Evolutionary conservation across 495 filamentous ascomycete species (phyloP).

Genomic region (Penicillium atrosanguineum): DNA sequence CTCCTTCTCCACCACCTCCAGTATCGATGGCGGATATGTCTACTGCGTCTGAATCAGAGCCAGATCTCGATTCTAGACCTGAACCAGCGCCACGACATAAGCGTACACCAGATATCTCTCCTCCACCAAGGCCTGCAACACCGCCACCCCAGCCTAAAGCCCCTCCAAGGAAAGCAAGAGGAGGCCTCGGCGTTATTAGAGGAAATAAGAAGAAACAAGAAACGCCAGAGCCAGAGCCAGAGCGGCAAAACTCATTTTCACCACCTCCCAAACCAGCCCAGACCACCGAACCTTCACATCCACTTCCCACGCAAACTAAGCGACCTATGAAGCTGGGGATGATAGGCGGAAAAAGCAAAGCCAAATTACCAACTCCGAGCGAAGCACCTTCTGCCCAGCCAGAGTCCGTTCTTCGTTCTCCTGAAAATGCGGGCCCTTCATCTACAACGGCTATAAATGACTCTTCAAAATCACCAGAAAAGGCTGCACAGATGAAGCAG

Average conservation of each 20-base stretch:
- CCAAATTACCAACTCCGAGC: constrained; percentile 1
- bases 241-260: constrained; percentile 1
- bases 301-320: constrained; percentile 21
- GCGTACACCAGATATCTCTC: constrained; percentile 3
- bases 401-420: neutral
- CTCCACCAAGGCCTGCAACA: constrained; percentile 4
- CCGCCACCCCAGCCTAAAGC: constrained; percentile 4
- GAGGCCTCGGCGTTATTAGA: constrained; percentile 36
- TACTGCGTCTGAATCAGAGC: constrained; percentile 21
- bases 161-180: constrained; percentile 20
- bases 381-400: constrained; percentile 2
- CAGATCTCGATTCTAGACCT: constrained; percentile 8
- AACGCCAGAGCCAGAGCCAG: neutral
- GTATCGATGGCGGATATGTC: constrained; percentile 7
- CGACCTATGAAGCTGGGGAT: constrained; percentile 31
- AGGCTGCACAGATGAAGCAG: neutral
- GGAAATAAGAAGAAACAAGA: constrained; percentile 32
- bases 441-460: neutral
- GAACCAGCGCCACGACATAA: constrained; percentile 5
- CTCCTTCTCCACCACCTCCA: constrained; percentile 1
- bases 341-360: constrained; percentile 34
- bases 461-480: neutral
- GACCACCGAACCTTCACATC: neutral
- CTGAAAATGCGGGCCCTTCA: neutral
- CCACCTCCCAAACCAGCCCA: constrained; percentile 6